phyloP scores from a whole-genome alignment of 805 yeast species.

The Sugiyamaella mastotermitis region DNA sequence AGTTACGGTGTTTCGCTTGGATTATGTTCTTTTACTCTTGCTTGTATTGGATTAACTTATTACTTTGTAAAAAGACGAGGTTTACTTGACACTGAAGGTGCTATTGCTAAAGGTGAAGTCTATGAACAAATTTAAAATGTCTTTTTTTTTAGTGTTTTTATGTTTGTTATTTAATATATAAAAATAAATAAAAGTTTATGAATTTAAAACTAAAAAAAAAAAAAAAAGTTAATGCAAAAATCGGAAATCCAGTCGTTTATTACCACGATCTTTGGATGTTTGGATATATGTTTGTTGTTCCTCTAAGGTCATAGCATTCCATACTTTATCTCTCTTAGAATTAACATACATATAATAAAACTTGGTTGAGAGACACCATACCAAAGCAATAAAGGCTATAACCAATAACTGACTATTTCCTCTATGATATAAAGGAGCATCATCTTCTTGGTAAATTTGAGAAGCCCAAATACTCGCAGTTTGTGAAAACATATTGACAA shows the following conservation, averaged over 20 bases:
- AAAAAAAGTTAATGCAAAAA: slow-evolving; percentile 32
- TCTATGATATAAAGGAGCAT: slow-evolving; percentile 51
- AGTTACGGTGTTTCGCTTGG: slow-evolving; percentile 9
- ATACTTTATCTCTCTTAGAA: slow-evolving; percentile 33
- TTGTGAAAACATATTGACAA: slow-evolving; percentile 60
- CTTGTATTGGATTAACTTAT: too few relatives aligned
- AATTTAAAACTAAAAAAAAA: too few relatives aligned
- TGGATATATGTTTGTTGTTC: slow-evolving; percentile 44
- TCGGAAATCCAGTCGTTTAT: slow-evolving; percentile 49
- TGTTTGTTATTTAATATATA: too few relatives aligned
- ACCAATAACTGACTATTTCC: slow-evolving; percentile 40
- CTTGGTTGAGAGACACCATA: slow-evolving; percentile 20
- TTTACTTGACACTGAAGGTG: too few relatives aligned
- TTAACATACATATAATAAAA: slow-evolving; percentile 30
- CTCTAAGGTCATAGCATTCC: slow-evolving; percentile 46
- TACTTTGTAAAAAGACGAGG: too few relatives aligned
- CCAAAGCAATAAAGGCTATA: slow-evolving; percentile 8
- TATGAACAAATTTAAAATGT: too few relatives aligned
- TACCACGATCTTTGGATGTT: slow-evolving; percentile 47
- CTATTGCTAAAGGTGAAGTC: too few relatives aligned
- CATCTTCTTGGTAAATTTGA: slow-evolving; percentile 51
- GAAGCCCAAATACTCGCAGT: slow-evolving; percentile 47
- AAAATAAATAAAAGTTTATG: too few relatives aligned
- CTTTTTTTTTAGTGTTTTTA: too few relatives aligned
- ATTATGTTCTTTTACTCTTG: too few relatives aligned